These are phyloP conservation scores for Prunus padus DNA, from an alignment of 306 rosid species.

Conservation along the genomic window DNA sequence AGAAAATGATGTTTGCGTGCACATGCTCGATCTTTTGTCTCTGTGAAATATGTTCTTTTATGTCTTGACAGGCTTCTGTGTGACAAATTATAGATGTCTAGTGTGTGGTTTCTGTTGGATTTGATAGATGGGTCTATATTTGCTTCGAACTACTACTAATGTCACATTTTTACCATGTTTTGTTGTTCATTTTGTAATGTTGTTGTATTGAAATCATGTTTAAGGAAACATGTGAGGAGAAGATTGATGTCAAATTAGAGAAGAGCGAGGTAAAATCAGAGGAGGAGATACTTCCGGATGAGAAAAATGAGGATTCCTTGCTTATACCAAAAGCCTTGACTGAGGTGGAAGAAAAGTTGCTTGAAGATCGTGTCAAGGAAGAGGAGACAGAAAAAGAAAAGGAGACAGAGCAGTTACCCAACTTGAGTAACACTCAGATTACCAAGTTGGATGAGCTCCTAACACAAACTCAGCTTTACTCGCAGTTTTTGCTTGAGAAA, in stretches of 20 bases:
- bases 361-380: constrained; percentile 55
- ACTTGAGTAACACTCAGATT: constrained; percentile 60
- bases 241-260: constrained; percentile 39
- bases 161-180: neutral
- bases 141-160: neutral
- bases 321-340: constrained; percentile 38
- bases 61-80: neutral
- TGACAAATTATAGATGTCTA: neutral
- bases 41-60: neutral
- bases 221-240: constrained; percentile 44
- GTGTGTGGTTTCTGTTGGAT: neutral
- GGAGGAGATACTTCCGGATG: constrained; percentile 32
- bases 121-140: neutral
- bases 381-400: constrained; percentile 39
- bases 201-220: constrained; percentile 1
- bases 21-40: neutral
- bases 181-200: neutral
- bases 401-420: constrained; percentile 30
- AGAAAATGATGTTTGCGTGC: neutral
- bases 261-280: constrained; percentile 24
- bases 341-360: constrained; percentile 64
- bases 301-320: no score
- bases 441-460: constrained; percentile 89
- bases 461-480: constrained; percentile 76
- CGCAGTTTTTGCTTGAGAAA: constrained; percentile 84